Conservation (phyloP, 179 eudicot genomes). For the Nepenthes alata region DNA sequence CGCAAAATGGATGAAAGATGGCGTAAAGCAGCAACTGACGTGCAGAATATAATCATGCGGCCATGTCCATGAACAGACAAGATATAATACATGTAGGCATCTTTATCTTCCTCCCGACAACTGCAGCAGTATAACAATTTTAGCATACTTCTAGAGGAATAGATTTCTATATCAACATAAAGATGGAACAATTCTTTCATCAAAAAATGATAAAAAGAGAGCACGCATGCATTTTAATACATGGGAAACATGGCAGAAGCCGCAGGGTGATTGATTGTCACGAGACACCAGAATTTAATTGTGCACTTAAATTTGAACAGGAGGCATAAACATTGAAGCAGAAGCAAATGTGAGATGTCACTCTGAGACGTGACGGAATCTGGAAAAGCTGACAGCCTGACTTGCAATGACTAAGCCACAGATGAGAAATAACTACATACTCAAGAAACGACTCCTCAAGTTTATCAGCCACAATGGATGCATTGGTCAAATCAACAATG, state of each 20-base stretch:
- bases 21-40: constrained; percentile 81
- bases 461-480: constrained; percentile 60
- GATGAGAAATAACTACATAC: constrained; percentile 32
- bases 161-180: not conserved
- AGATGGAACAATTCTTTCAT: not conserved
- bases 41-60: constrained; percentile 83
- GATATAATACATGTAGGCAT: constrained; percentile 82
- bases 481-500: constrained; percentile 73
- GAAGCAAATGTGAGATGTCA: too few relatives aligned
- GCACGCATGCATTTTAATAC: not conserved
- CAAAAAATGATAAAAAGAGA: not conserved
- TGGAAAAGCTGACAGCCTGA: too few relatives aligned
- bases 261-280: not conserved
- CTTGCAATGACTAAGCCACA: not conserved
- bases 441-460: constrained; percentile 91
- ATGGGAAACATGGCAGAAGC: not conserved
- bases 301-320: too few relatives aligned
- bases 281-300: not conserved
- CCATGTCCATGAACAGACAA: constrained; percentile 88
- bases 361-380: too few relatives aligned
- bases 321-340: too few relatives aligned
- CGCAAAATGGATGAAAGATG: constrained; percentile 66
- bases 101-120: constrained; percentile 88
- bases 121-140: constrained; percentile 29
- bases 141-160: not conserved